Conservation (phyloP, 768 basidiomycete species). For the Crucibulum laeve region DNA sequence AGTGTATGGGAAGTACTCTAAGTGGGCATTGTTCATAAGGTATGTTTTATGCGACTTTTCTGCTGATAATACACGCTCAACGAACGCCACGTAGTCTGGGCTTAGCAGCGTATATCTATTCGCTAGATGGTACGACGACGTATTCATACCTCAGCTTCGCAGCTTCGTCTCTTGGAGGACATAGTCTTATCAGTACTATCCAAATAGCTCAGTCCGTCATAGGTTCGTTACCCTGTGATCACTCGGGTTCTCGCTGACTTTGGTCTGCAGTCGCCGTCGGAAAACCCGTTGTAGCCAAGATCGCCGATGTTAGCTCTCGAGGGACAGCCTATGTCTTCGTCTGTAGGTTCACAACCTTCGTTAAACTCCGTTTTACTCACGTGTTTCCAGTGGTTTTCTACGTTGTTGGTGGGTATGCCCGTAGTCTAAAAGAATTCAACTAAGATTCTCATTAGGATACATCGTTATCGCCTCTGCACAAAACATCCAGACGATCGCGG, state of each 20-base stretch:
- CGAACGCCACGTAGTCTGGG: conserved; percentile 35
- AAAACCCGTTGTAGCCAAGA: conserved; percentile 72
- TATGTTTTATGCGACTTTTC: conserved; percentile 16
- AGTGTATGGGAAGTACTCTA: conserved; percentile 49
- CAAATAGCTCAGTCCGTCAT: conserved; percentile 52
- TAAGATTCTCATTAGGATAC: too few species aligned
- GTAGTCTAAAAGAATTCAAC: too few species aligned
- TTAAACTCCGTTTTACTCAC: too few species aligned
- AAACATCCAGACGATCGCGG: conserved; percentile 39
- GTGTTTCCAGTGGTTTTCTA: conserved; percentile 56
- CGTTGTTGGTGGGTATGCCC: conserved; percentile 47
- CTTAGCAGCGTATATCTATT: conserved; percentile 74
- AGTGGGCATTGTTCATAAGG: conserved; percentile 61
- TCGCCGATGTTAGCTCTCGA: conserved; percentile 68
- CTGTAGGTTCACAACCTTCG: conserved; percentile 31
- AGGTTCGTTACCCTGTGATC: conserved; percentile 24
- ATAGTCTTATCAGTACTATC: conserved; percentile 53
- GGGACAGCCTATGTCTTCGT: conserved; percentile 58
- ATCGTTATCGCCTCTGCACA: conserved; percentile 49
- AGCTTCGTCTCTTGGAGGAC: conserved; percentile 44
- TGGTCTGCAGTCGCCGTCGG: conserved; percentile 31
- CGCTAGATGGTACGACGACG: conserved; percentile 70
- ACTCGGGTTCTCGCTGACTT: not conserved
- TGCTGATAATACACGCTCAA: conserved; percentile 4
- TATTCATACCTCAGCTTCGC: conserved; percentile 60